Conservation (phyloP, 495 filamentous ascomycete species). For the Cudoniella acicularis region DNA sequence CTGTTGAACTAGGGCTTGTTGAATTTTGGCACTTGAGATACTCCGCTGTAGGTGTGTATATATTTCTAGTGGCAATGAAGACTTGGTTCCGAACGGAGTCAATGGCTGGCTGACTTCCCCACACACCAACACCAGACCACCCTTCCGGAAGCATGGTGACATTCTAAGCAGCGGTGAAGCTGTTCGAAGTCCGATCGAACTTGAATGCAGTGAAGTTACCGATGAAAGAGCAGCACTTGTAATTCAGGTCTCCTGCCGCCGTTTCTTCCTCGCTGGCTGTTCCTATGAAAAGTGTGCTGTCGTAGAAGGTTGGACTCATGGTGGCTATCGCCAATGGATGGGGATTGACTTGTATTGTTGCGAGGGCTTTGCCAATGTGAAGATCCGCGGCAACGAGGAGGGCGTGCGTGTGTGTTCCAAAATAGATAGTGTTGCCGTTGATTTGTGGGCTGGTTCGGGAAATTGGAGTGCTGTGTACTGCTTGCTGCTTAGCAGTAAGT, state of each 20-base stretch:
- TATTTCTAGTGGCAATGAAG: conserved; percentile 37
- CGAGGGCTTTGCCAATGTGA: conserved; percentile 25
- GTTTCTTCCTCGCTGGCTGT: conserved; percentile 31
- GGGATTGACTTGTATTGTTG: conserved; percentile 24
- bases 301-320: conserved; percentile 27
- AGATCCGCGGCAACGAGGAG: conserved; percentile 33
- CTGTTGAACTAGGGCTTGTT: too few species aligned
- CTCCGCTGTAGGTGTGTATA: conserved; percentile 27
- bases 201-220: conserved; percentile 30
- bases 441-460: conserved; percentile 31
- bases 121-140: conserved; percentile 34
- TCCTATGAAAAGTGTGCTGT: conserved; percentile 30
- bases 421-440: conserved; percentile 30
- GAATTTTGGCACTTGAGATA: conserved; percentile 23
- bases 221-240: conserved; percentile 36
- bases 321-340: conserved; percentile 33
- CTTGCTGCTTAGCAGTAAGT: too few species aligned
- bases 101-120: conserved; percentile 40
- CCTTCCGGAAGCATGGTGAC: conserved; percentile 27
- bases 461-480: too few species aligned
- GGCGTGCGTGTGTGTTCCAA: conserved; percentile 33
- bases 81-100: conserved; percentile 31
- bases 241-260: conserved; percentile 17
- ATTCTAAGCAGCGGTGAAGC: conserved; percentile 30
- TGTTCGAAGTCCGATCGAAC: conserved; percentile 17